phyloP scores from a whole-genome alignment of 129 eudicot genomes.

The Pulicaria dysenterica region DNA sequence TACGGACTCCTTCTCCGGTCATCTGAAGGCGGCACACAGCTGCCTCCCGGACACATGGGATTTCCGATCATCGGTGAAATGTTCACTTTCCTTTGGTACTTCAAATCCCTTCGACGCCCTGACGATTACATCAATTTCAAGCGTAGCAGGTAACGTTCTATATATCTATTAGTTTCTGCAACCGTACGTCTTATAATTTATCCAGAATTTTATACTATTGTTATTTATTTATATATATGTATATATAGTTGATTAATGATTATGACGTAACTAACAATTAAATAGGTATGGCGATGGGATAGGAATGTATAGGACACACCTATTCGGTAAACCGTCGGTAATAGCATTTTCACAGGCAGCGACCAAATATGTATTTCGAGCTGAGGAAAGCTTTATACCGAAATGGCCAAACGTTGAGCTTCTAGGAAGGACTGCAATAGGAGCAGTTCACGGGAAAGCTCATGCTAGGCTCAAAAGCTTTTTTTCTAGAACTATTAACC shows the following conservation, averaged over 20 bases:
- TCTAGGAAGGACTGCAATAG: slow-evolving; percentile 41
- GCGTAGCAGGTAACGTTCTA: slow-evolving; percentile 41
- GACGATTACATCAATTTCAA: slow-evolving; percentile 56
- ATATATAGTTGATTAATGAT: no score
- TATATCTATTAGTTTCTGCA: no score
- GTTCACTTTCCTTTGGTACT: slow-evolving; percentile 61
- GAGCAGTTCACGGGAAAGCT: slow-evolving; percentile 46
- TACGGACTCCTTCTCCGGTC: slow-evolving; percentile 26
- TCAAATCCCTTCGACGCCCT: slow-evolving; percentile 50
- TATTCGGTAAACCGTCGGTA: slow-evolving; percentile 55
- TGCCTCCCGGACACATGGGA: slow-evolving; percentile 70
- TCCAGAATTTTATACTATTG: no score
- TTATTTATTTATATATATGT: no score
- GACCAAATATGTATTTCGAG: slow-evolving; percentile 43
- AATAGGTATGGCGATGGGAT: slow-evolving; percentile 56
- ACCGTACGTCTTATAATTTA: no score
- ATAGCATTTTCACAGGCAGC: slow-evolving; percentile 43
- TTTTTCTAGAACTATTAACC: slow-evolving; percentile 52
- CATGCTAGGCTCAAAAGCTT: slow-evolving; percentile 51
- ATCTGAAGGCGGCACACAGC: slow-evolving; percentile 28
- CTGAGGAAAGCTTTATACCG: slow-evolving; percentile 22
- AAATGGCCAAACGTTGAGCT: slow-evolving; percentile 47
- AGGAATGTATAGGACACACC: slow-evolving; percentile 50
- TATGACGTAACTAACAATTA: not conserved
- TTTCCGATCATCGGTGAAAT: slow-evolving; percentile 58